Percentiles rank a stretch among this genome's conserved stretches.
Evolutionary conservation across 179 eudicot genomes (phyloP).

Genomic region (Beta macrorhiza): DNA sequence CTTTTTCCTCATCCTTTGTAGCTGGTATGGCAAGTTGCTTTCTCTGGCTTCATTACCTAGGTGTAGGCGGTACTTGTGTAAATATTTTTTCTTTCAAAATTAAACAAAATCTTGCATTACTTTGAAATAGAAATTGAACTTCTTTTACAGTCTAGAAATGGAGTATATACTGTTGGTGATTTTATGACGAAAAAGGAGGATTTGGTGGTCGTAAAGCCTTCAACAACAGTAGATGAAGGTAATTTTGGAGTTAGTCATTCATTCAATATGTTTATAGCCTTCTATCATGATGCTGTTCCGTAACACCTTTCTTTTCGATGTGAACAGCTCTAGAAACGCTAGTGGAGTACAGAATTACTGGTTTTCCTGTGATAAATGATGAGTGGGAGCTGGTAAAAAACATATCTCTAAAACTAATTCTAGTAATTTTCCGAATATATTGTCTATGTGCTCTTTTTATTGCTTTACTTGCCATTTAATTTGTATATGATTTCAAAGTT

Average conservation of each 20-base stretch:
- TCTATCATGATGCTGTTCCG: constrained; percentile 4
- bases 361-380: constrained; percentile 90
- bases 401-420: neutral
- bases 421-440: neutral
- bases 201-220: constrained; percentile 72
- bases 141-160: constrained; percentile 57
- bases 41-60: neutral
- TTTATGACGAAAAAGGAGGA: constrained; percentile 81
- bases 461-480: neutral
- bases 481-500: neutral
- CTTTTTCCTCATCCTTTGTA: neutral
- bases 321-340: constrained; percentile 69
- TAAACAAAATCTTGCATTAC: neutral
- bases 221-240: constrained; percentile 94
- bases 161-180: constrained; percentile 73
- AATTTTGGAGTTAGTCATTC: neutral
- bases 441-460: neutral
- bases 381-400: constrained; percentile 73
- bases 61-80: neutral
- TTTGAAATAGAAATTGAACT: neutral
- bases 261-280: constrained; percentile 2
- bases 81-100: neutral
- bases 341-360: constrained; percentile 82
- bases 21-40: neutral
- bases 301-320: neutral